These are phyloP conservation scores for Scheffersomyces illinoinensis DNA, from an alignment of 1,139 yeast genomes.

Conservation along the genomic window DNA sequence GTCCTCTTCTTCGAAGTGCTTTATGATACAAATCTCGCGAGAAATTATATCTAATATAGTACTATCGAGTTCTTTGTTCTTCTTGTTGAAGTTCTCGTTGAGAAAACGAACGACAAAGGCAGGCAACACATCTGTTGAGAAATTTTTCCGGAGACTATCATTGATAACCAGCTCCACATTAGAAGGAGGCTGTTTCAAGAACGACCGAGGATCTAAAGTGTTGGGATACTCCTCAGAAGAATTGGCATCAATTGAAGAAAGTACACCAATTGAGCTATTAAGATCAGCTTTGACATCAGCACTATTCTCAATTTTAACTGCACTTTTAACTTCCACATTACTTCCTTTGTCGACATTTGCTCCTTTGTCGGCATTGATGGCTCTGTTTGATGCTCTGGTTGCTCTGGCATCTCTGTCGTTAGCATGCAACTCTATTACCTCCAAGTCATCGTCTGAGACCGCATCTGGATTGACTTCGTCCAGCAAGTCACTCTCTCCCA, in stretches of 20 bases:
- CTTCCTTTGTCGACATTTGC: not conserved
- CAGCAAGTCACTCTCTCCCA: slow-evolving; percentile 1
- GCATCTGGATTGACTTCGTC: slow-evolving; percentile 4
- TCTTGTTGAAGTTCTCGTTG: slow-evolving; percentile 8
- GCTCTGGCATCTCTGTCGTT: not conserved
- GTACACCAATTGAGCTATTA: not conserved
- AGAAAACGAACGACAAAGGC: slow-evolving; percentile 4
- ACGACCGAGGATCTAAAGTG: not conserved
- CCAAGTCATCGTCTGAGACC: slow-evolving; percentile 22
- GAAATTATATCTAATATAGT: slow-evolving; percentile 3
- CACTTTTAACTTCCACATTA: slow-evolving; percentile 11
- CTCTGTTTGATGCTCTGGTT: not conserved
- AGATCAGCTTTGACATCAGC: not conserved
- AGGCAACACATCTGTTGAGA: not conserved
- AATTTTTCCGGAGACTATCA: not conserved
- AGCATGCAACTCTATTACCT: slow-evolving; percentile 18
- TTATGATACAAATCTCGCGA: not conserved
- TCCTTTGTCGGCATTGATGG: not conserved
- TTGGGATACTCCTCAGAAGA: not conserved
- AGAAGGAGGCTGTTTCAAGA: not conserved
- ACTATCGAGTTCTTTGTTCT: slow-evolving; percentile 6
- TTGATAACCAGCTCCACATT: not conserved
- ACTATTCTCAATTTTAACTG: not conserved
- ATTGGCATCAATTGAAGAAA: not conserved
- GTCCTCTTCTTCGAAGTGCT: not conserved